Percentiles rank a stretch among this genome's conserved stretches.
phyloP scores from a whole-genome alignment of 169 alveolate genomes.

The Besnoitia besnoiti region DNA sequence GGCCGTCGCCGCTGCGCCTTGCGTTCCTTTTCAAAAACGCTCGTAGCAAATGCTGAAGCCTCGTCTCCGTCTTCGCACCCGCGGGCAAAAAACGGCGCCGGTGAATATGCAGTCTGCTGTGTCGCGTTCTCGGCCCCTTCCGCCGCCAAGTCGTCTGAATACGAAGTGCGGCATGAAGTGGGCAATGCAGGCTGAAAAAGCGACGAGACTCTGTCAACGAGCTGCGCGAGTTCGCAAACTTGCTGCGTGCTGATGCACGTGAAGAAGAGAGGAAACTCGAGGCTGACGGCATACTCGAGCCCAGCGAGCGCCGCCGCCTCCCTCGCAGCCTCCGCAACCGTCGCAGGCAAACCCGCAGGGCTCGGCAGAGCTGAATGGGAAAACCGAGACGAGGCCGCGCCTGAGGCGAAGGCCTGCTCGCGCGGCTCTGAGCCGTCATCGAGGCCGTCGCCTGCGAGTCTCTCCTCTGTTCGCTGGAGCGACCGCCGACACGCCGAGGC shows the following conservation, averaged over 20 bases:
- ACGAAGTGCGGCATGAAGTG: no score
- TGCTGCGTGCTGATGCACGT: not conserved
- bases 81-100: no score
- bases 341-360: not conserved
- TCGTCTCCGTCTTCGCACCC: no score
- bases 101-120: no score
- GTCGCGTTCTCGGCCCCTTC: no score
- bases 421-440: no score
- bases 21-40: no score
- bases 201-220: not conserved
- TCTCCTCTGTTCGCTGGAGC: not conserved
- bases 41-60: no score
- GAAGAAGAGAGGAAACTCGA: slow-evolving; percentile 4
- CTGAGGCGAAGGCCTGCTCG: not conserved
- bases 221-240: not conserved
- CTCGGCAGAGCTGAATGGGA: not conserved
- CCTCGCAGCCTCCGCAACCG: slow-evolving; percentile 1
- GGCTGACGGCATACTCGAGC: slow-evolving; percentile 7
- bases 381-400: not conserved
- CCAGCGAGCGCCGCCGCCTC: slow-evolving; percentile 19
- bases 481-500: no score
- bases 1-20: no score
- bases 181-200: not conserved
- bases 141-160: no score
- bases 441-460: not conserved